Evolutionary conservation across 108 stramenopile species (phyloP), one percentile per base, ranked within the genome.

Genomic region (Asterionellopsis glacialis): DNA sequence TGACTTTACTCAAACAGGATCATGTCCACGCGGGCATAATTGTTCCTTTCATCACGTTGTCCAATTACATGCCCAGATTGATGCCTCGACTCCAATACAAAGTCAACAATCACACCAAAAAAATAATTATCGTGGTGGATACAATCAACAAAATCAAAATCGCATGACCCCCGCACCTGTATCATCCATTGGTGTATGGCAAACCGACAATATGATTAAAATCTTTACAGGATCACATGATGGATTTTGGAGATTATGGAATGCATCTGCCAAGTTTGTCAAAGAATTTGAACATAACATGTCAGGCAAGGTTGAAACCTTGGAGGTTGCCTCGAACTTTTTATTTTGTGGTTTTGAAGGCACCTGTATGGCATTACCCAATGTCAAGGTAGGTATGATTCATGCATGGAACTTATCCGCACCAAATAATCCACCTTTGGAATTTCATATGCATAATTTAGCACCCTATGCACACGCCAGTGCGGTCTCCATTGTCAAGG

Each of bases 221-320:
- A 76, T 94, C 24, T 94, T 94, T 58, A 84, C 88, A 9, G 87
- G 87, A 6, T 69, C 65, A 12, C 83, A 87, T 39, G 92, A 94
- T 75, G 92, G 92, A 9, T 83, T 80, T 55, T 94, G 92, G 92
- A 67, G 92, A 39, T 70, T 94, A 14, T 94, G 84, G 84, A 77
- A 82, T 54, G 71, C 80, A 4, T 65, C 55, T 16, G 81, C 63
- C 0, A 60, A 58, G 1, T 82, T 89, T 61, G 63, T 58, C 43
- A 76, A 86, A 66, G 86, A 90, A 52, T 87, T 90, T 45, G 87
- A 93, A 65, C 81, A 87, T 51, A 73, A 70, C 54, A 87, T 90
- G 64, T 87, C 87, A 11, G 52, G 52, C 24, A 68, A 83, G 19
- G 82, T 93, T 9, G 81, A 89, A 47, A 69, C 66, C 12, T 51